Conservation (phyloP, 805 yeast genomes). For the Lipomyces spencermartinsiae region DNA sequence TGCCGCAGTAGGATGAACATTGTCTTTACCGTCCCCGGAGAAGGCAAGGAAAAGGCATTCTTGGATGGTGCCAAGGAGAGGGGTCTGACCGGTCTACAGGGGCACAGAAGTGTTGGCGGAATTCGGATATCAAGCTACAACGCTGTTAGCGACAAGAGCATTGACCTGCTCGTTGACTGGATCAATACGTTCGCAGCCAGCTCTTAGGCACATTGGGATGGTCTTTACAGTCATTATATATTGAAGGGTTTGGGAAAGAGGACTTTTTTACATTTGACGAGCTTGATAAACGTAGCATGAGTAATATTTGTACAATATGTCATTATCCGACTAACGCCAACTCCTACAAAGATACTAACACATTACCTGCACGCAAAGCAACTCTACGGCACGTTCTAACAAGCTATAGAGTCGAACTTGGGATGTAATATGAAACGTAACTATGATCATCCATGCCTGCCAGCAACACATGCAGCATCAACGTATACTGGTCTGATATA, state of each 20-base stretch:
- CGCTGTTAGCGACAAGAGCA: conserved; percentile 73
- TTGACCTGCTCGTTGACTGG: conserved; percentile 61
- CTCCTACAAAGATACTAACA: background rate
- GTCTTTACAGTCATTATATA: conserved; percentile 4
- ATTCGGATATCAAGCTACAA: conserved; percentile 89
- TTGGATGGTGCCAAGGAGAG: conserved; percentile 65
- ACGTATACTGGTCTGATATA: conserved; percentile 34
- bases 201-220: conserved; percentile 30
- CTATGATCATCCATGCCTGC: conserved; percentile 37
- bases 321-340: background rate
- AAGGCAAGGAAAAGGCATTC: conserved; percentile 69
- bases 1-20: conserved; percentile 90
- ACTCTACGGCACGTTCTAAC: background rate
- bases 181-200: conserved; percentile 63
- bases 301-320: background rate
- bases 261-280: background rate
- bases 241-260: background rate
- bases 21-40: conserved; percentile 77
- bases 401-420: conserved; percentile 16
- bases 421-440: conserved; percentile 39
- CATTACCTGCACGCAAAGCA: background rate
- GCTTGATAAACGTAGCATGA: background rate
- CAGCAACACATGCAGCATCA: conserved; percentile 39
- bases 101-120: conserved; percentile 97
- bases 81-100: conserved; percentile 80